These are phyloP conservation scores for Buxus sempervirens DNA, from an alignment of 164 flowering plant genomes.

Conservation along the genomic window DNA sequence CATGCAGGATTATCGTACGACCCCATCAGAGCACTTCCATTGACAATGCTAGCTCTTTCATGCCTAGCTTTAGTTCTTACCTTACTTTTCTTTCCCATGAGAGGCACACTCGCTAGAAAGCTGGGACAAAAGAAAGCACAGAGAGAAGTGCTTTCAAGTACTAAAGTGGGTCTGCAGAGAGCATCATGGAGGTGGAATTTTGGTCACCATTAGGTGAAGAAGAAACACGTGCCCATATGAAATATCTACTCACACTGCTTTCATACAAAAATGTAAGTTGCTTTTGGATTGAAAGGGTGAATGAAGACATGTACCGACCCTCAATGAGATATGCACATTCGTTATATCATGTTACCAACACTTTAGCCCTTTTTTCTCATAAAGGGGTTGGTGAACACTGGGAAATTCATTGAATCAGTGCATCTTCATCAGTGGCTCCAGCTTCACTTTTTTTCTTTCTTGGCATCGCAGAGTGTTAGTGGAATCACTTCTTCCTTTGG, in stretches of 20 bases:
- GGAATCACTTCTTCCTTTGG: no score
- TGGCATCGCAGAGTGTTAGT: no score
- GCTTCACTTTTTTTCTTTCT: neutral
- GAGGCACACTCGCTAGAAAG: neutral
- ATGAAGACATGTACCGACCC: no score
- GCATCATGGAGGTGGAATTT: conserved; percentile 25
- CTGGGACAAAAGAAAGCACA: neutral
- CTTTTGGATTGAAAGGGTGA: no score
- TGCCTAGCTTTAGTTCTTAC: neutral
- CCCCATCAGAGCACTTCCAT: neutral
- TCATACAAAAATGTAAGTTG: neutral
- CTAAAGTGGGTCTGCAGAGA: conserved; percentile 6
- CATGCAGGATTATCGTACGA: no score
- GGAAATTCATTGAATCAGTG: neutral
- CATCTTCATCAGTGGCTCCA: neutral
- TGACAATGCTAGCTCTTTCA: neutral
- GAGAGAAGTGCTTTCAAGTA: conserved; percentile 2
- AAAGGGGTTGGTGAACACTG: no score
- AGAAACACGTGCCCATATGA: conserved; percentile 2
- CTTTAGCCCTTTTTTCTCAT: no score
- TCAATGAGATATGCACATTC: no score
- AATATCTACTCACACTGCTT: neutral
- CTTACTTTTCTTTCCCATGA: neutral
- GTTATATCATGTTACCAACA: no score
- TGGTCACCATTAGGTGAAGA: neutral